Percentiles rank a stretch among this genome's conserved stretches.
Evolutionary conservation across 352 stramenopile genomes (phyloP).

Genomic region (Bremia lactucae): DNA sequence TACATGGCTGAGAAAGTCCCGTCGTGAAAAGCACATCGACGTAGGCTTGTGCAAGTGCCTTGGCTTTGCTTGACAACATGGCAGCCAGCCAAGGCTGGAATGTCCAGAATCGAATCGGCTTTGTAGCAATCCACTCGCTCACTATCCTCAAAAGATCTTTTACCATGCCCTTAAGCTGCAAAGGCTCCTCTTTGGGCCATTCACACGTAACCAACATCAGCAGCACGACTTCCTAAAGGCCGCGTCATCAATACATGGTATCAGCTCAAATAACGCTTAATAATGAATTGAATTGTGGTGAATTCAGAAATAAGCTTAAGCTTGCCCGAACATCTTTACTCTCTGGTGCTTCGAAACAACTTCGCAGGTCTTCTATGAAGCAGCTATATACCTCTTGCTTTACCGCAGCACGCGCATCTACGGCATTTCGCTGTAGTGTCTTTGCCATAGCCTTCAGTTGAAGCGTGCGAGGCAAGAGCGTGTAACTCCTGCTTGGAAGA

Average conservation of each 20-base stretch:
- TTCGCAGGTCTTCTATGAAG: constrained; percentile 20
- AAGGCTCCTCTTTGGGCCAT: constrained; percentile 18
- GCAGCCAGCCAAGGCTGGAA: constrained; percentile 26
- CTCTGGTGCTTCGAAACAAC: constrained; percentile 10
- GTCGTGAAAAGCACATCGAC: constrained; percentile 19
- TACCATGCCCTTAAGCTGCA: constrained; percentile 18
- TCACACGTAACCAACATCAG: constrained; percentile 27
- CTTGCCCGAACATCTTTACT: constrained; percentile 21
- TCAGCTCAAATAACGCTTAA: not conserved
- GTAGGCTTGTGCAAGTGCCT: constrained; percentile 15
- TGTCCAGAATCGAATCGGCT: constrained; percentile 19
- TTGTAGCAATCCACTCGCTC: constrained; percentile 13
- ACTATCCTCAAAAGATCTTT: constrained; percentile 20
- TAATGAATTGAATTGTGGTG: not conserved
- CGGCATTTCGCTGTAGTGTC: constrained; percentile 30
- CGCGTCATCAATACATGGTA: no score
- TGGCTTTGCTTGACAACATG: constrained; percentile 14
- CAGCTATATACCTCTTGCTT: constrained; percentile 13
- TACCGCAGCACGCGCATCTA: constrained; percentile 19
- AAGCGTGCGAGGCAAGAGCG: constrained; percentile 26
- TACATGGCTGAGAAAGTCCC: constrained; percentile 31
- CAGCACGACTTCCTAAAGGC: constrained; percentile 26
- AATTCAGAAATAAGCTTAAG: no score
- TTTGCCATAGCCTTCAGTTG: constrained; percentile 27
- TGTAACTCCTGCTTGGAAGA: constrained; percentile 26